Evolutionary conservation across 176 grass and related monocot genomes (phyloP).

Genomic region (Secale cereale): DNA sequence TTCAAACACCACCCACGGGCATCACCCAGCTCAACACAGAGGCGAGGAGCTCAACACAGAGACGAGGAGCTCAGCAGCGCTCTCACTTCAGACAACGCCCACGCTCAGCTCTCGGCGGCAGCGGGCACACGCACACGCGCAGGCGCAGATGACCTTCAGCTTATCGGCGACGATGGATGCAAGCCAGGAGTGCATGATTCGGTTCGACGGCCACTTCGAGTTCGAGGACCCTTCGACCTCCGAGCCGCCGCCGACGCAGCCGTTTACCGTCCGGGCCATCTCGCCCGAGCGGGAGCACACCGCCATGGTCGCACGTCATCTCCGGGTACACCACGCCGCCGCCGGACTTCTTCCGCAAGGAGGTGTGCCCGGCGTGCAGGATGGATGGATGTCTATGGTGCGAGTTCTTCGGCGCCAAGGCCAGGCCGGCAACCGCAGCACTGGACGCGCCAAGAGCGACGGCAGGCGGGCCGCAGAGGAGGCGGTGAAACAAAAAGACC

Average conservation of each 20-base stretch:
- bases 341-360: slow-evolving; percentile 19
- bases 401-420: slow-evolving; percentile 41
- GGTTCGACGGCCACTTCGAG: slow-evolving; percentile 19
- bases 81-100: too few species aligned
- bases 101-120: too few species aligned
- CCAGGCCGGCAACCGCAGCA: background rate
- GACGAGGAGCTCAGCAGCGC: too few species aligned
- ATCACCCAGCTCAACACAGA: too few species aligned
- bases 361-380: slow-evolving; percentile 35
- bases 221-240: background rate
- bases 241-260: background rate
- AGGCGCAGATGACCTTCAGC: background rate
- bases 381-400: slow-evolving; percentile 64
- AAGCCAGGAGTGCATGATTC: slow-evolving; percentile 39
- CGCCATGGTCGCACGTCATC: slow-evolving; percentile 41
- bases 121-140: too few species aligned
- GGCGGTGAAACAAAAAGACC: slow-evolving; percentile 57
- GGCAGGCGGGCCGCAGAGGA: slow-evolving; percentile 10
- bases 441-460: background rate
- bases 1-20: slow-evolving; percentile 5
- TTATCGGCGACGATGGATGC: slow-evolving; percentile 14
- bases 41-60: too few species aligned
- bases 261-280: background rate
- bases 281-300: slow-evolving; percentile 43
- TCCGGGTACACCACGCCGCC: slow-evolving; percentile 49